phyloP scores from a whole-genome alignment of 805 yeast genomes.

The Candida odintsovae region DNA sequence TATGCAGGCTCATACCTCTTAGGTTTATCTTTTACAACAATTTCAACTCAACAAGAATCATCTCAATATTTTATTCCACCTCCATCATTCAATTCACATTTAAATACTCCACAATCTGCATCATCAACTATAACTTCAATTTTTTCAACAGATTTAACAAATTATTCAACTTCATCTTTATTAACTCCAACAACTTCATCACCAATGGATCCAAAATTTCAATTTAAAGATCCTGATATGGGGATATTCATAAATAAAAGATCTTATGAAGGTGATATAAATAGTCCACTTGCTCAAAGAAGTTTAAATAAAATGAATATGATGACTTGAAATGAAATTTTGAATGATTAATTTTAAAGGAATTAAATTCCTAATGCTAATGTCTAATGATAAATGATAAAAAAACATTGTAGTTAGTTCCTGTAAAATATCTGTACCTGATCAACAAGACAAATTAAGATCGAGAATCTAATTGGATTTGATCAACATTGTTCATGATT shows the following conservation, averaged over 20 bases:
- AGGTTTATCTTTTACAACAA: slow-evolving; percentile 3
- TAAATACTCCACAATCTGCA: slow-evolving; percentile 10
- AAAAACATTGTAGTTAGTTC: too few relatives aligned
- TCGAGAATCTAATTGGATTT: too few relatives aligned
- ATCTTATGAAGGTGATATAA: not conserved
- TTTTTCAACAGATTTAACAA: slow-evolving; percentile 2
- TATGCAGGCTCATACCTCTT: slow-evolving; percentile 7
- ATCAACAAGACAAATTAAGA: too few relatives aligned
- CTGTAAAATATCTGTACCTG: too few relatives aligned
- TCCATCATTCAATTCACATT: slow-evolving; percentile 1
- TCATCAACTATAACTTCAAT: slow-evolving; percentile 10
- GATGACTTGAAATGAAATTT: slow-evolving; percentile 3
- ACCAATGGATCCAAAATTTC: slow-evolving; percentile 7
- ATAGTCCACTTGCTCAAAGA: slow-evolving; percentile 8
- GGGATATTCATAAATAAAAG: slow-evolving; percentile 4
- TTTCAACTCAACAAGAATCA: not conserved
- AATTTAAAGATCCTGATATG: slow-evolving; percentile 2
- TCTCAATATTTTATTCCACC: not conserved
- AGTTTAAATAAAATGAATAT: slow-evolving; percentile 8
- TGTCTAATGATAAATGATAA: not conserved
- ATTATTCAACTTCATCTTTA: slow-evolving; percentile 7
- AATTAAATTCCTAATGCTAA: not conserved
- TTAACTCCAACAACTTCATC: slow-evolving; percentile 8
- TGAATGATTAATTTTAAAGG: too few relatives aligned
- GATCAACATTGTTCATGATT: too few relatives aligned